Conservation (phyloP, 2,329 filamentous ascomycete species). For the Diaporthe batatas region DNA sequence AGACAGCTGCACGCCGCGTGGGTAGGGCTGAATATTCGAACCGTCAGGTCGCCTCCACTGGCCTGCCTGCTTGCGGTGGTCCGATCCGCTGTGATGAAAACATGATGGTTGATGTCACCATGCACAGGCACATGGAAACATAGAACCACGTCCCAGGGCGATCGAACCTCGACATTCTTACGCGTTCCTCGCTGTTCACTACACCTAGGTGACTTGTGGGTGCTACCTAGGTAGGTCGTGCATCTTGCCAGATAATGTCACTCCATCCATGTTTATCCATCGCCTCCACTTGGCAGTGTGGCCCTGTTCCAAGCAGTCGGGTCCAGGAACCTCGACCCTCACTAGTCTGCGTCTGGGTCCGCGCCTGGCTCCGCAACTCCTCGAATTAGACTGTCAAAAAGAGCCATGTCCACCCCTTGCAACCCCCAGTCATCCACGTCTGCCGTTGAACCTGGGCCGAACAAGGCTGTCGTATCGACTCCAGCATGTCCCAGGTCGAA, state of each 20-base stretch:
- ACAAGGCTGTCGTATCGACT: neutral
- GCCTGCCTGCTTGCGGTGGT: neutral
- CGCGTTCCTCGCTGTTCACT: neutral
- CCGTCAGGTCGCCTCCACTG: neutral
- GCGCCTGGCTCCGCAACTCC: constrained; percentile 5
- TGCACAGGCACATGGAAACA: neutral
- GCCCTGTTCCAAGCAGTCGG: constrained; percentile 5
- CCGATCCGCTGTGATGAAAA: neutral
- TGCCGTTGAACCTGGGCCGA: constrained; percentile 42
- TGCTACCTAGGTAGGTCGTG: neutral
- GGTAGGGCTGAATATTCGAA: constrained; percentile 15
- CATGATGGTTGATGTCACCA: no score
- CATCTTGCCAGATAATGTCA: neutral
- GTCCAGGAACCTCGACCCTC: neutral
- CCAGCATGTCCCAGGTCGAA: neutral
- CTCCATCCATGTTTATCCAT: neutral
- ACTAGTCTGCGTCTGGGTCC: neutral
- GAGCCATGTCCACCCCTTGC: constrained; percentile 49
- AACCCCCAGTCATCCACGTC: constrained; percentile 48
- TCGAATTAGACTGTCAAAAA: constrained; percentile 44
- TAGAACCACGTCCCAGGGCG: no score
- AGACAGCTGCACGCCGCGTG: constrained; percentile 6
- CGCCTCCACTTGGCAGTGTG: constrained; percentile 1
- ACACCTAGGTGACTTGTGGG: neutral
- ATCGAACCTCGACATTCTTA: neutral